Percentiles rank a stretch among this genome's conserved stretches.
phyloP scores from a whole-genome alignment of 345 rosid species.

The Salix dunnii region DNA sequence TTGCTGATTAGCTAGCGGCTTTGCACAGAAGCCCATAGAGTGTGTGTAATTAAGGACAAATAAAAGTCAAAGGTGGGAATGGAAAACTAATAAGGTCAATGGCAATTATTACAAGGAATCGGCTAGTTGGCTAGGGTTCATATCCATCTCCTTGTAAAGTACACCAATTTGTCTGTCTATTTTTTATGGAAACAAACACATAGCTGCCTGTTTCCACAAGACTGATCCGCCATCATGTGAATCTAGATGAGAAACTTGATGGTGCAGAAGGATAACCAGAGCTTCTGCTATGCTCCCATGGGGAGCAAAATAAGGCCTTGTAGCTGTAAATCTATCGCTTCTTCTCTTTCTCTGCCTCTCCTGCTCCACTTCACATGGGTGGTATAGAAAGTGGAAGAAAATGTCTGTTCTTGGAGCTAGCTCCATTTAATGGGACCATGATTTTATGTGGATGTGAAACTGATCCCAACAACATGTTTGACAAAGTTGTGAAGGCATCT shows the following conservation, averaged over 20 bases:
- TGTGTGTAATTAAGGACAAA: too few relatives aligned
- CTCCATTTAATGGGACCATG: neutral
- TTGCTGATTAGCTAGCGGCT: constrained; percentile 17
- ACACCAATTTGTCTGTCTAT: neutral
- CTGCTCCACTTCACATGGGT: neutral
- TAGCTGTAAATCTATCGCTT: neutral
- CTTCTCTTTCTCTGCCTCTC: neutral
- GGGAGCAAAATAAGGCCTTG: neutral
- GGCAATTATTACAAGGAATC: constrained; percentile 10
- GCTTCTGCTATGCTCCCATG: neutral
- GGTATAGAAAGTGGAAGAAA: neutral
- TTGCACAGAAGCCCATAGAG: constrained; percentile 1
- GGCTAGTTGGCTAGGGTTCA: neutral
- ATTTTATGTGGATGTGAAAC: neutral
- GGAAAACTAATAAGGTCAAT: neutral
- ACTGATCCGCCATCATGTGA: neutral
- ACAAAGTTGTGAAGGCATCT: constrained; percentile 7
- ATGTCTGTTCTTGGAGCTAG: neutral
- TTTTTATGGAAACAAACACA: neutral
- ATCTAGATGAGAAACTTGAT: neutral
- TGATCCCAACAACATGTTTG: neutral
- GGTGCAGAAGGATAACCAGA: neutral
- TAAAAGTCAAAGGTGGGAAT: neutral
- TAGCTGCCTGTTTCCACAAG: neutral
- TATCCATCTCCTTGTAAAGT: neutral